Conservation (phyloP, 257 asterid species). For the Salvia rosmarinus region DNA sequence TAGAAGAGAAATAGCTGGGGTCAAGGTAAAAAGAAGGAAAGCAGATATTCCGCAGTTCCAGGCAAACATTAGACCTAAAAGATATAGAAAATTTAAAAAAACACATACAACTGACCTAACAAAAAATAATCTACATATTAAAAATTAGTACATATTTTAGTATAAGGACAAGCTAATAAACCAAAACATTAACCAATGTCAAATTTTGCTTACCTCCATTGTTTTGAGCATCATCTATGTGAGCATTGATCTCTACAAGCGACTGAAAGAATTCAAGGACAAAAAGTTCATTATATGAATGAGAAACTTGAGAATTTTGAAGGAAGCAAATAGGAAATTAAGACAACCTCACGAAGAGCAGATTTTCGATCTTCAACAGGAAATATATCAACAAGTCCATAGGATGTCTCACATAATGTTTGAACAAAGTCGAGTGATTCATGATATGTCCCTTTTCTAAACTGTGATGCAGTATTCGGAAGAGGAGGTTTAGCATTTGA, state of each 20-base stretch:
- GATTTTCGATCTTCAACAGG: slow-evolving; percentile 91
- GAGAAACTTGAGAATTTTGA: slow-evolving; percentile 24
- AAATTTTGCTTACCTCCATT: slow-evolving; percentile 75
- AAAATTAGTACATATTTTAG: slow-evolving; percentile 11
- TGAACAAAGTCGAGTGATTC: slow-evolving; percentile 97
- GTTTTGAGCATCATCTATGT: slow-evolving; percentile 67
- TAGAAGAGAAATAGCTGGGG: not conserved
- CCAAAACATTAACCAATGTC: slow-evolving; percentile 26
- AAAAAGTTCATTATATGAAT: slow-evolving; percentile 40
- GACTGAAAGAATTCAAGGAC: slow-evolving; percentile 62
- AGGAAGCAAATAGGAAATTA: slow-evolving; percentile 21
- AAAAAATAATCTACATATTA: slow-evolving; percentile 1
- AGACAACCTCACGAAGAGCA: slow-evolving; percentile 87
- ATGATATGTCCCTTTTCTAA: slow-evolving; percentile 91
- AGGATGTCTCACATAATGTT: slow-evolving; percentile 87
- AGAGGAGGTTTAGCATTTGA: slow-evolving; percentile 88
- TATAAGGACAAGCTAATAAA: slow-evolving; percentile 28
- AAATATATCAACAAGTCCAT: slow-evolving; percentile 91
- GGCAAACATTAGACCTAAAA: slow-evolving; percentile 16
- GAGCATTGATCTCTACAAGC: slow-evolving; percentile 76
- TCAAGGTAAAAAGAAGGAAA: slow-evolving; percentile 1
- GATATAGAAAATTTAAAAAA: slow-evolving; percentile 12
- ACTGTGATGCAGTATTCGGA: slow-evolving; percentile 78
- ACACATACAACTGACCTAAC: not conserved
- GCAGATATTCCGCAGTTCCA: slow-evolving; percentile 27